These are phyloP conservation scores for Saksenaea oblongispora DNA, from an alignment of 371 early-diverging fungal genomes.

Conservation along the genomic window DNA sequence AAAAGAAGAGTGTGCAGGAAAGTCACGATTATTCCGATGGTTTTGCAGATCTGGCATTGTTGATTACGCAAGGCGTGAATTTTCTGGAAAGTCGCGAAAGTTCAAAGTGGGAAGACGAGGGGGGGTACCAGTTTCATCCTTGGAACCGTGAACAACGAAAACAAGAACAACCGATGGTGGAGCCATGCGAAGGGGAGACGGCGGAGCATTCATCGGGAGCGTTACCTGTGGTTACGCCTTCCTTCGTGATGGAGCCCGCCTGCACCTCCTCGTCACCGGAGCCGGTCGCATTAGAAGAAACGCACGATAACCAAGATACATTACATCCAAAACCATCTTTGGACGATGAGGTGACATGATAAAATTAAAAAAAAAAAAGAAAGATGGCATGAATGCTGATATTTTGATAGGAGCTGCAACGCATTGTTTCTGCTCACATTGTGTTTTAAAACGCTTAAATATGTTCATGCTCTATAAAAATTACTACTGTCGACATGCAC, in stretches of 20 bases:
- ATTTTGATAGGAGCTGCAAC: neutral
- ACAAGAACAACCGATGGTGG: neutral
- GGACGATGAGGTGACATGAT: neutral
- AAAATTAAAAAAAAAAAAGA: neutral
- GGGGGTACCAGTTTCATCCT: conserved; percentile 17
- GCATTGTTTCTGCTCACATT: neutral
- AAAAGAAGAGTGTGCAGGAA: neutral
- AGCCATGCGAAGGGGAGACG: neutral
- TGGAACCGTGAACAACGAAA: conserved; percentile 11
- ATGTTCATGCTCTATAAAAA: neutral
- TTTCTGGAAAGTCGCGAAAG: conserved; percentile 14
- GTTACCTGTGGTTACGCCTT: neutral
- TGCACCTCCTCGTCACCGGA: neutral
- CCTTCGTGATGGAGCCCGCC: neutral
- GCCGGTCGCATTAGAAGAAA: neutral
- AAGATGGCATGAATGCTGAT: neutral
- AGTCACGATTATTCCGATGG: neutral
- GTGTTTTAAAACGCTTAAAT: neutral
- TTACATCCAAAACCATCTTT: neutral
- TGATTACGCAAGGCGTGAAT: conserved; percentile 16
- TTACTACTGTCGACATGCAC: no score
- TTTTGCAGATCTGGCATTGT: conserved; percentile 6
- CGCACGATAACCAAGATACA: neutral
- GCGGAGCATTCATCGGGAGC: neutral
- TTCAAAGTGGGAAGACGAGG: conserved; percentile 19